Conservation (phyloP, 352 stramenopile species). For the Thalassiosira exigua region DNA sequence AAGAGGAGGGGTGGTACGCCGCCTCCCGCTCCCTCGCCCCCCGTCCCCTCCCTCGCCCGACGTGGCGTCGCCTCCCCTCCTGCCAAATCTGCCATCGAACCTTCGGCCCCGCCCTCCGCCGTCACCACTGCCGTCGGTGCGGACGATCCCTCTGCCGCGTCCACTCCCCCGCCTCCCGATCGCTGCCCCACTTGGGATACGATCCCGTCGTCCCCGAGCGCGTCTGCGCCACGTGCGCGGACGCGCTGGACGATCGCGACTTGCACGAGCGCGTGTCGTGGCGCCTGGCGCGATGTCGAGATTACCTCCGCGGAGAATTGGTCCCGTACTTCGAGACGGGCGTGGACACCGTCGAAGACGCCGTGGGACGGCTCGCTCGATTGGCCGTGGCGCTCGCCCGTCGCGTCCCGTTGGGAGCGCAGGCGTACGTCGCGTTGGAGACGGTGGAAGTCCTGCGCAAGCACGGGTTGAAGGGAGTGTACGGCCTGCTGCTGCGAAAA, state of each 20-base stretch:
- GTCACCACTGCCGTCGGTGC: constrained; percentile 87
- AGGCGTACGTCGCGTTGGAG: constrained; percentile 84
- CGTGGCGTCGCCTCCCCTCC: constrained; percentile 67
- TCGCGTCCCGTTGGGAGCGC: constrained; percentile 77
- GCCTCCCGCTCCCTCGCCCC: constrained; percentile 70
- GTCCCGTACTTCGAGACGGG: constrained; percentile 86
- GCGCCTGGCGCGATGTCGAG: constrained; percentile 80
- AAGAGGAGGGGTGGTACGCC: constrained; percentile 69
- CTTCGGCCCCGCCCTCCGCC: constrained; percentile 74
- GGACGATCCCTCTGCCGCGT: constrained; percentile 83
- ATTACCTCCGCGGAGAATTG: constrained; percentile 73
- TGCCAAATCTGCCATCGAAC: constrained; percentile 70
- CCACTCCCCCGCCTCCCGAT: constrained; percentile 66
- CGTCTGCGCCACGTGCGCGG: constrained; percentile 81
- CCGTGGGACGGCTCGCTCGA: constrained; percentile 67
- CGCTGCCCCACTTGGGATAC: constrained; percentile 80
- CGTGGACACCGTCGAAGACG: constrained; percentile 79
- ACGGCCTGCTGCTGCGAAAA: constrained; percentile 84
- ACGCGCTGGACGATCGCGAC: constrained; percentile 78
- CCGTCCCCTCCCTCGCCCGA: constrained; percentile 54
- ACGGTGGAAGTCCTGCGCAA: constrained; percentile 86
- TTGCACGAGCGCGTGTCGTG: constrained; percentile 83
- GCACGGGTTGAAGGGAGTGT: constrained; percentile 86
- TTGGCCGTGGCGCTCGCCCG: constrained; percentile 72
- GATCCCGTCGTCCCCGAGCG: constrained; percentile 73